phyloP scores from a whole-genome alignment of 2,329 filamentous ascomycete species.

The Cercospora sp. region DNA sequence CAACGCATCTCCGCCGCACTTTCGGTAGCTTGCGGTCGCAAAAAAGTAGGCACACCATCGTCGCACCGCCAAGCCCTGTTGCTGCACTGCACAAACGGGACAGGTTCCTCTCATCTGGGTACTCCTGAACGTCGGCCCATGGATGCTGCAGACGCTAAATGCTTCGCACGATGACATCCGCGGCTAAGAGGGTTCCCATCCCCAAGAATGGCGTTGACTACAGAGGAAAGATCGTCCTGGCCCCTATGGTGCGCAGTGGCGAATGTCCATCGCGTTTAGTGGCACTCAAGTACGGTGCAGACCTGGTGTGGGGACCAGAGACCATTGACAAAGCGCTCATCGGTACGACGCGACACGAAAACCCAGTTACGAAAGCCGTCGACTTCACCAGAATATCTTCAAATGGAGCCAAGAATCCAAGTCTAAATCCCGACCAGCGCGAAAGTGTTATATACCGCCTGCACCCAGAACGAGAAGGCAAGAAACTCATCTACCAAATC shows the following conservation, averaged over 20 bases:
- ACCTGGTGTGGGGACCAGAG: slow-evolving; percentile 94
- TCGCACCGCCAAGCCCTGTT: slow-evolving; percentile 3
- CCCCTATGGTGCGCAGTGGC: slow-evolving; percentile 88
- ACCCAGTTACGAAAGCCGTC: slow-evolving; percentile 73
- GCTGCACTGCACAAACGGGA: neutral
- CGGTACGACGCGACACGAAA: slow-evolving; percentile 75
- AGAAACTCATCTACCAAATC: slow-evolving; percentile 83
- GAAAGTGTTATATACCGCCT: slow-evolving; percentile 79
- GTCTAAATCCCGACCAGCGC: slow-evolving; percentile 50
- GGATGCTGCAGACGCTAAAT: slow-evolving; percentile 31
- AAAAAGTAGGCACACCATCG: neutral
- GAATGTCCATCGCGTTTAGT: slow-evolving; percentile 87
- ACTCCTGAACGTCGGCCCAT: slow-evolving; percentile 7
- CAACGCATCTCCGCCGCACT: neutral
- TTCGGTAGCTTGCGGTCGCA: neutral
- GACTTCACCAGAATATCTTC: slow-evolving; percentile 80
- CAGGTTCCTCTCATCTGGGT: neutral
- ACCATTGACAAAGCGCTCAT: slow-evolving; percentile 92
- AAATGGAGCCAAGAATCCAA: slow-evolving; percentile 63
- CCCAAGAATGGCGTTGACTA: slow-evolving; percentile 89
- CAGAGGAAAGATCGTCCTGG: slow-evolving; percentile 87
- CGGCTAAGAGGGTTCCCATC: slow-evolving; percentile 69
- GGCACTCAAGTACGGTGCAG: slow-evolving; percentile 90
- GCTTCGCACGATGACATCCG: slow-evolving; percentile 38
- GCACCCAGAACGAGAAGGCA: slow-evolving; percentile 73